Percentiles rank a stretch among this genome's conserved stretches.
Evolutionary conservation across 805 yeast species (phyloP).

Genomic region (Saturnispora dispora): DNA sequence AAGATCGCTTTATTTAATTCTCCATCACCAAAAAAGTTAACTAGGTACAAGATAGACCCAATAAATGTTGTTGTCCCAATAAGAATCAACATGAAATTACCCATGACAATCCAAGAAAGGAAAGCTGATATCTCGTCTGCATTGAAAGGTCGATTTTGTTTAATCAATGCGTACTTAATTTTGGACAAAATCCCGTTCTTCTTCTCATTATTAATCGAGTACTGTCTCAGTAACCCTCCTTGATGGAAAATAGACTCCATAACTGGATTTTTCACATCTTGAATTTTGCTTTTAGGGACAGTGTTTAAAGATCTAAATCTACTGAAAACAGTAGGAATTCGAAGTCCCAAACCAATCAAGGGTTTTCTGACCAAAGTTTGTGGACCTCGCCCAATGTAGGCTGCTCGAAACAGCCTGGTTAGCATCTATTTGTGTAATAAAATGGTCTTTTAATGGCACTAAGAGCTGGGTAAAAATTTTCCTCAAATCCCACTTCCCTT

Average conservation of each 20-base stretch:
- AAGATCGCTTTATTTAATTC: conserved; percentile 21
- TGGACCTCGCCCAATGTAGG: neutral
- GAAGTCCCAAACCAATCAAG: neutral
- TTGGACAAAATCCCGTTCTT: neutral
- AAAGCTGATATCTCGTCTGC: conserved; percentile 46
- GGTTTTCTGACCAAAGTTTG: neutral
- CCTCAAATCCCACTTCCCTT: neutral
- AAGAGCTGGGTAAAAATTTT: neutral
- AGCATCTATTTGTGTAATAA: neutral
- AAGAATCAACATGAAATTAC: conserved; percentile 44
- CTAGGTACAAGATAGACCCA: conserved; percentile 36
- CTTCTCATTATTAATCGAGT: neutral
- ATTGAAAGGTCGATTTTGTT: conserved; percentile 41
- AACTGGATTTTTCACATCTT: neutral
- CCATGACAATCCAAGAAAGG: conserved; percentile 49
- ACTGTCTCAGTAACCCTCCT: neutral
- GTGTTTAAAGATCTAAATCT: neutral
- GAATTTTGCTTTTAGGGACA: neutral
- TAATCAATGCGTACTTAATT: conserved; percentile 37
- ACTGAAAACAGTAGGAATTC: neutral
- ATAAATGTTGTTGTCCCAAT: conserved; percentile 52
- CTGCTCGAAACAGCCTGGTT: neutral
- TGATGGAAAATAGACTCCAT: neutral
- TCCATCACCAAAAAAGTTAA: conserved; percentile 29
- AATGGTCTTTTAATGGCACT: neutral